Evolutionary conservation across 202 grass and related monocot species (phyloP).

Genomic region (Schoenoplectus triqueter): DNA sequence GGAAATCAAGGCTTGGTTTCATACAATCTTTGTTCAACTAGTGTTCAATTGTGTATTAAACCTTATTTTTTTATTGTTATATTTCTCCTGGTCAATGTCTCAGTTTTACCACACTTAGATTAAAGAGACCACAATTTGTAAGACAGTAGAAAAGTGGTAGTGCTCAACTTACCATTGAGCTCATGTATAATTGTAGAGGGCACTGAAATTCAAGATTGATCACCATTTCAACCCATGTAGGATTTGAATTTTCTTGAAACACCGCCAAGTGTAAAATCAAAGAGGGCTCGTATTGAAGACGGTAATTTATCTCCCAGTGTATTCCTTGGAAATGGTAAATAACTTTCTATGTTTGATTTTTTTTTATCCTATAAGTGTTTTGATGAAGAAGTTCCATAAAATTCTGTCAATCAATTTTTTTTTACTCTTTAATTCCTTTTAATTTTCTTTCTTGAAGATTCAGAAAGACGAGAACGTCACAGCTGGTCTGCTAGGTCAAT

Average conservation of each 20-base stretch:
- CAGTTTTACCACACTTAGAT: conserved; percentile 9
- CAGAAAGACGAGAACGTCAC: conserved; percentile 41
- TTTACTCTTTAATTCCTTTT: not conserved
- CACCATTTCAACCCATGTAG: not conserved
- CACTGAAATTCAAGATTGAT: no score
- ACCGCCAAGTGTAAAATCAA: conserved; percentile 35
- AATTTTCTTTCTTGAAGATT: conserved; percentile 50
- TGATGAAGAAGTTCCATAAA: no score
- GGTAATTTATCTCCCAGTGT: conserved; percentile 26
- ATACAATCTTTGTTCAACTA: not conserved
- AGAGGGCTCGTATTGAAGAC: conserved; percentile 34
- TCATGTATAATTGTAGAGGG: not conserved
- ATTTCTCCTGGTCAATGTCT: not conserved
- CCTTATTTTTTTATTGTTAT: not conserved
- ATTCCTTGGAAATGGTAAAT: conserved; percentile 26
- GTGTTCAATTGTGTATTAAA: not conserved
- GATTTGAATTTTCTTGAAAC: conserved; percentile 41
- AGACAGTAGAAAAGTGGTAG: no score
- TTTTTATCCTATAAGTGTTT: not conserved
- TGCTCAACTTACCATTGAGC: not conserved
- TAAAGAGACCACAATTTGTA: not conserved
- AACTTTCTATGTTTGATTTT: not conserved
- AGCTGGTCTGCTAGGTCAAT: conserved; percentile 88
- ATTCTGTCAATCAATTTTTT: not conserved
- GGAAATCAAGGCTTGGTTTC: conserved; percentile 1